A percentile compares a stretch with the other conserved stretches of the same genome.
phyloP scores from a whole-genome alignment of 1,284 basidiomycete genomes.

The Ustilago esculenta region DNA sequence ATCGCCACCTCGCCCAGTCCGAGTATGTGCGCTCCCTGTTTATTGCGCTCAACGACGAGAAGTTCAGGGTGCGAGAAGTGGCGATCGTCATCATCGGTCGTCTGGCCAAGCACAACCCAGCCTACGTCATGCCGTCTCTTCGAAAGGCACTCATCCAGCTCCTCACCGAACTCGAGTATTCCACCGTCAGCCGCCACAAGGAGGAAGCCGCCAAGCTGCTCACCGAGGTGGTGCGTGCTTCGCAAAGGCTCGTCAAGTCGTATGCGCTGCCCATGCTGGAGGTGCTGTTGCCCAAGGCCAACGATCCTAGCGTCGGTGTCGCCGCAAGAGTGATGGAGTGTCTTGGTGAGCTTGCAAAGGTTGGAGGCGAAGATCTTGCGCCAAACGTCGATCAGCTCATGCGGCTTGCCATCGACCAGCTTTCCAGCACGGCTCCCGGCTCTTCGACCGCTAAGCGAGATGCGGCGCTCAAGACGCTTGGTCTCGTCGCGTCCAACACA shows the following conservation, averaged over 20 bases:
- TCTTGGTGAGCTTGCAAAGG: constrained; percentile 90
- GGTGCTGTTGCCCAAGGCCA: constrained; percentile 87
- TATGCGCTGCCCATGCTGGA: constrained; percentile 96
- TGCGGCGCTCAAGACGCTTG: constrained; percentile 91
- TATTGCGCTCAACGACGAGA: constrained; percentile 97
- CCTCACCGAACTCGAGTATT: constrained; percentile 95
- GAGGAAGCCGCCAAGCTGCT: constrained; percentile 71
- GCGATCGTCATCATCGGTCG: constrained; percentile 93
- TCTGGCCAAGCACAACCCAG: constrained; percentile 93
- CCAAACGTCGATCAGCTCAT: constrained; percentile 86
- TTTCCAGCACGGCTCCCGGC: constrained; percentile 74
- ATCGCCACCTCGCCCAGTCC: constrained; percentile 97
- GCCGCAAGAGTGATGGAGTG: constrained; percentile 93
- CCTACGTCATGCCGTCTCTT: constrained; percentile 97
- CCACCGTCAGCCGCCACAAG: constrained; percentile 81
- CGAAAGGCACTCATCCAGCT: constrained; percentile 96
- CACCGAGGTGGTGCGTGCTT: constrained; percentile 71
- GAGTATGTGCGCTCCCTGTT: constrained; percentile 97
- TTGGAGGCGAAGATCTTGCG: constrained; percentile 90
- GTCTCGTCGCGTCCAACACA: constrained; percentile 94
- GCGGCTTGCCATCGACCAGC: constrained; percentile 85
- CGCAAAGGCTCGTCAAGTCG: constrained; percentile 92
- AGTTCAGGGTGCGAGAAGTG: constrained; percentile 89
- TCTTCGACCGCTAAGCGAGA: constrained; percentile 72
- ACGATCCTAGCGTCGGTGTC: constrained; percentile 84